phyloP scores from a whole-genome alignment of 2,329 filamentous ascomycete genomes.

The Arthroderma uncinatum region DNA sequence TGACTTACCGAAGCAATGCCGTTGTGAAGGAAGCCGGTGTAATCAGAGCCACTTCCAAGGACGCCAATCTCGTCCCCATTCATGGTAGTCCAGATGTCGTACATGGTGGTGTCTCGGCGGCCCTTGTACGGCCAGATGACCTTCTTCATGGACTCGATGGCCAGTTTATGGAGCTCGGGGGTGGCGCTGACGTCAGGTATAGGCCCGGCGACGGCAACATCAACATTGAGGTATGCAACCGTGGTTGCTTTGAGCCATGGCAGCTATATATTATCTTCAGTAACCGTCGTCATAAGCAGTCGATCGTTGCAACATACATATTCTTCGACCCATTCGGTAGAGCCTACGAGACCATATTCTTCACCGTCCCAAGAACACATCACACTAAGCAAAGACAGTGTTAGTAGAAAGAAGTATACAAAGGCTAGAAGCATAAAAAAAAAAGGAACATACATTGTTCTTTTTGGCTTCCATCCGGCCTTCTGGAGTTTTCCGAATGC shows the following conservation, averaged over 20 bases:
- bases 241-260: constrained; percentile 37
- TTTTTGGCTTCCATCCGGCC: constrained; percentile 42
- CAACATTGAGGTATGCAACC: constrained; percentile 43
- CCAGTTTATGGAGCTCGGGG: constrained; percentile 32
- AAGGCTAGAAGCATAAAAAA: neutral
- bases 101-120: constrained; percentile 31
- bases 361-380: constrained; percentile 28
- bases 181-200: constrained; percentile 30
- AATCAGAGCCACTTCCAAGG: constrained; percentile 39
- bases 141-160: constrained; percentile 31
- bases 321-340: constrained; percentile 42
- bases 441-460: constrained; percentile 32
- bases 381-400: constrained; percentile 13
- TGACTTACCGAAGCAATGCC: constrained; percentile 26
- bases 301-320: constrained; percentile 21
- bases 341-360: constrained; percentile 31
- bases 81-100: constrained; percentile 34
- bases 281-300: neutral
- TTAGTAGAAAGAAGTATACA: neutral
- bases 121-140: constrained; percentile 31
- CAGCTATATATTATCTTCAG: constrained; percentile 17
- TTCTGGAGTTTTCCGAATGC: constrained; percentile 39
- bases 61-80: constrained; percentile 31
- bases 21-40: constrained; percentile 38
- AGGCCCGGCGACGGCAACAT: constrained; percentile 39